Base-by-base conservation (phyloP, 805 yeast species). In the Metschnikowia similis region DNA sequence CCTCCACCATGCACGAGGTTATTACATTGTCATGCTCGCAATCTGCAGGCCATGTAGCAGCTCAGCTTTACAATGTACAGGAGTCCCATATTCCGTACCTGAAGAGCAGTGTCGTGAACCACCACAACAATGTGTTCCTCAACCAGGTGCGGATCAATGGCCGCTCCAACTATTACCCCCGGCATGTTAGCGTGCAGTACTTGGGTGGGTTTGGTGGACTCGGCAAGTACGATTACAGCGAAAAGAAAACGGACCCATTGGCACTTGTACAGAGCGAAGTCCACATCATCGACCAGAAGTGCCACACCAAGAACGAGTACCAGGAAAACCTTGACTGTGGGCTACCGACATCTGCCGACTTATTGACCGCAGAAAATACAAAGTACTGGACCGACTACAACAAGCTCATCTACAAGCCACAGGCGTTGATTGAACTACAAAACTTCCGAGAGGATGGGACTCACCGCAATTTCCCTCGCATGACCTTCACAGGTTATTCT, bases 11-110 rank as follows among this genome's bases (percentile, higher is more conserved):
- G 61, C 58, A 56, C 41, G 96, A 91, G 60, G 70, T 87, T 0
- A 64, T 92, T n/a, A 85, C 82, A 10, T 54, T 90, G 0, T 84
- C 95, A 3, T 70, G 82, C 5, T 87, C 96, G 0, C 91, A 87
- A 9, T 61, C 74, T 17, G 77, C 96, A 0, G 88, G 88, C 58
- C 92, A 87, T 63, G 64, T 88, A n/a, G 65, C 80, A 2, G 79
- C 96, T 0, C 96, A 89, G 58, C 84, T 88, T 62, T 88, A 83
- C 72, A 92, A 94, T 60, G 66, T 79, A 10, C 96, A 89, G 64
- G 96, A 89, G 49, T 66, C 80, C 8, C 83, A 81, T 59, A 75
- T 85, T 40, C 83, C 81, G 30, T 85, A 77, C 61, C 64, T 65
- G n/a, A 37, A 35, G 16, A 21, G 42, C 13, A 66, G 75, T 4